Conservation (phyloP, 257 asterid genomes). For the Capsicum chinense region DNA sequence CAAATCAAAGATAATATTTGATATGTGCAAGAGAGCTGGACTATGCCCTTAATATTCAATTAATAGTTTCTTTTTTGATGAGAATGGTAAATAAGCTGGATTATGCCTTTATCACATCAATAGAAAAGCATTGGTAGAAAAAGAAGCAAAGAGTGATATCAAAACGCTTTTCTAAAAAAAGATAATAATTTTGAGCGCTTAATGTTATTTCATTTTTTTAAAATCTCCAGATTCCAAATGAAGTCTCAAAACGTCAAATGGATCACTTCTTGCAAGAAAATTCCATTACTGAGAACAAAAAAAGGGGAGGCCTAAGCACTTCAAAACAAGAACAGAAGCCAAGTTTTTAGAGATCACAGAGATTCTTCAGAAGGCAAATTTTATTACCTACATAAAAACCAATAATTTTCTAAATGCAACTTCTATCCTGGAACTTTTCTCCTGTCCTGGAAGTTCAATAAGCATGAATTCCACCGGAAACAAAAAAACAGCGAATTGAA, state of each 20-base stretch:
- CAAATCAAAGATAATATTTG: neutral
- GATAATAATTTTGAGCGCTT: neutral
- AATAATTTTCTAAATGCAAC: conserved; percentile 18
- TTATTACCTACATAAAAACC: neutral
- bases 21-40: conserved; percentile 10
- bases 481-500: neutral
- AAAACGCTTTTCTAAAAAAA: neutral
- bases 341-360: neutral
- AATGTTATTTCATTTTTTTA: neutral
- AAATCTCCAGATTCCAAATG: neutral
- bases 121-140: neutral
- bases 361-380: neutral
- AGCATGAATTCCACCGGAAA: neutral
- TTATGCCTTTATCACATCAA: conserved; percentile 1
- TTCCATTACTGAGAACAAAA: neutral
- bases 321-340: neutral
- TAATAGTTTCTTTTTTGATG: neutral
- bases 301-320: neutral
- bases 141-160: neutral
- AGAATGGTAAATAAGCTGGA: neutral
- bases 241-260: neutral
- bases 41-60: neutral
- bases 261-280: neutral
- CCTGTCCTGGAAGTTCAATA: neutral
- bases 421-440: neutral